phyloP scores from a whole-genome alignment of 257 asterid species.

The Salvia rosmarinus region DNA sequence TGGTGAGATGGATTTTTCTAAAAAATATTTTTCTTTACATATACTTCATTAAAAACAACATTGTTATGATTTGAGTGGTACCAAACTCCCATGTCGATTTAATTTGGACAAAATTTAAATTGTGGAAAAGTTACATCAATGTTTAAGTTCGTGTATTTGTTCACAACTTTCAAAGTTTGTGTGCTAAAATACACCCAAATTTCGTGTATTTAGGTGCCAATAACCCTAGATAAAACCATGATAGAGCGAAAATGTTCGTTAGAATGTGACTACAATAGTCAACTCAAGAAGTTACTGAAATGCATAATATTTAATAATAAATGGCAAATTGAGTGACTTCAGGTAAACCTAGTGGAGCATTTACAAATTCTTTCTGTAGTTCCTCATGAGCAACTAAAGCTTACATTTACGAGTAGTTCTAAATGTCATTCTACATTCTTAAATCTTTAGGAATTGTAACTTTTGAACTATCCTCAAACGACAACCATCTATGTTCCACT shows the following conservation, averaged over 20 bases:
- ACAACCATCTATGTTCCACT: constrained; percentile 8
- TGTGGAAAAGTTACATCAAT: too few relatives aligned
- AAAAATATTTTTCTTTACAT: too few relatives aligned
- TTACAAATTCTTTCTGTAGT: constrained; percentile 19
- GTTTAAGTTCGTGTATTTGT: too few relatives aligned
- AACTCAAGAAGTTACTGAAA: constrained; percentile 3
- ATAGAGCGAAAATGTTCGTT: not conserved
- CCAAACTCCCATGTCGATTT: too few relatives aligned
- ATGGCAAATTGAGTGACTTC: constrained; percentile 17
- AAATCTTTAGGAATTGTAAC: constrained; percentile 1
- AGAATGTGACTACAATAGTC: not conserved
- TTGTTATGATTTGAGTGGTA: too few relatives aligned
- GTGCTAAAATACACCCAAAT: too few relatives aligned
- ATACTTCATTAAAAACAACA: too few relatives aligned
- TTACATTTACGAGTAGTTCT: constrained; percentile 7
- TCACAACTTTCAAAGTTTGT: too few relatives aligned
- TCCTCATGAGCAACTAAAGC: constrained; percentile 16
- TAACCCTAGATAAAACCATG: not conserved
- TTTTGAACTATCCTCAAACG: not conserved
- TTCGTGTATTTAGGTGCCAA: too few relatives aligned
- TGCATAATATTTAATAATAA: not conserved
- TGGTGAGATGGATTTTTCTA: too few relatives aligned
- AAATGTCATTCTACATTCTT: constrained; percentile 10
- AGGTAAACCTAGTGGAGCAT: constrained; percentile 17
- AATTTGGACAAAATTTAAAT: too few relatives aligned